phyloP scores from a whole-genome alignment of 2,329 filamentous ascomycete species.

The Rutstroemia sp. region DNA sequence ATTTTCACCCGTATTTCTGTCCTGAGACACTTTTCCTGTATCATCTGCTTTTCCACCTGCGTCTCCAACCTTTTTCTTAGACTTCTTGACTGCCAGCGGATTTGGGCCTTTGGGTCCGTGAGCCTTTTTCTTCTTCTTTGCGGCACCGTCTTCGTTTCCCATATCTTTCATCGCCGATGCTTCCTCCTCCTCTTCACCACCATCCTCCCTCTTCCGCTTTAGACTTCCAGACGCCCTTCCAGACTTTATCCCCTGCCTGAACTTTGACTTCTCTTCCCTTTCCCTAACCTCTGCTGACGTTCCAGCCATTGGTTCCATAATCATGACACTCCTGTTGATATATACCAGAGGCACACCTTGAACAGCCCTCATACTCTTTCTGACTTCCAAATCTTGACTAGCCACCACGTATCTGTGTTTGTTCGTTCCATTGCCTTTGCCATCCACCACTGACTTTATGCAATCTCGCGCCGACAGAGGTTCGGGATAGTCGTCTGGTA shows the following conservation, averaged over 20 bases:
- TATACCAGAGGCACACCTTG: constrained; percentile 71
- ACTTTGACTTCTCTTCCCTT: constrained; percentile 66
- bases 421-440: constrained; percentile 63
- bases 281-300: constrained; percentile 56
- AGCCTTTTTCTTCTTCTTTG: constrained; percentile 46
- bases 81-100: constrained; percentile 62
- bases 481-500: constrained; percentile 61
- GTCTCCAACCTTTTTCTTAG: constrained; percentile 42
- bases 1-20: constrained; percentile 4
- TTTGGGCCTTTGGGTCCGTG: constrained; percentile 63
- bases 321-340: constrained; percentile 72
- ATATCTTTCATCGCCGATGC: constrained; percentile 14
- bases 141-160: constrained; percentile 17
- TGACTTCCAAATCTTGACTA: constrained; percentile 59
- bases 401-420: constrained; percentile 76
- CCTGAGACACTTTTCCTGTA: constrained; percentile 25
- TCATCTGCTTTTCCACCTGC: constrained; percentile 16
- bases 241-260: constrained; percentile 58
- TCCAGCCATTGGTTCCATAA: constrained; percentile 68
- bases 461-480: constrained; percentile 66
- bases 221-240: constrained; percentile 35
- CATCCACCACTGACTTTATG: constrained; percentile 67
- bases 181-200: constrained; percentile 25
- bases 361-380: constrained; percentile 56
- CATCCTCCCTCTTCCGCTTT: constrained; percentile 31